Conservation (phyloP, 176 grass and related monocot genomes). For the Musa acuminata region DNA sequence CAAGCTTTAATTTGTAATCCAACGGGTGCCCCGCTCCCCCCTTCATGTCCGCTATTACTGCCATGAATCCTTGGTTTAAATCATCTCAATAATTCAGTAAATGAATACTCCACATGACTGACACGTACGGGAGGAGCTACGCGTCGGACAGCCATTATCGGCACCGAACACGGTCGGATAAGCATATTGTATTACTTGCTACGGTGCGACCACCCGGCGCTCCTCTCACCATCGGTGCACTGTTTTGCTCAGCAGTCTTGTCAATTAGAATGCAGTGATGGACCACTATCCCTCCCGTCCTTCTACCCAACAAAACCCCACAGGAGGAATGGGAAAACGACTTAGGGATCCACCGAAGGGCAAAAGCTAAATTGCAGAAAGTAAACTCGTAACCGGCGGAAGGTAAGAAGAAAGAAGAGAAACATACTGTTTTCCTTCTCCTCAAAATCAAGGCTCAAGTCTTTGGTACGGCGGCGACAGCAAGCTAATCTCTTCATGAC, state of each 20-base stretch:
- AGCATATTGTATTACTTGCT: too few relatives aligned
- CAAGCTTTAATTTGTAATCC: too few relatives aligned
- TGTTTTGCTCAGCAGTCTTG: background rate
- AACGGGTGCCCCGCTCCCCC: too few relatives aligned
- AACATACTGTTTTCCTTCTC: slow-evolving; percentile 60
- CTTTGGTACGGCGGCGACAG: slow-evolving; percentile 87
- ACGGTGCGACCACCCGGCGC: too few relatives aligned
- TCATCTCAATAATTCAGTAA: too few relatives aligned
- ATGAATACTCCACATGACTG: too few relatives aligned
- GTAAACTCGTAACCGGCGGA: background rate
- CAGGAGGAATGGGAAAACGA: background rate
- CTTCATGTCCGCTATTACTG: too few relatives aligned
- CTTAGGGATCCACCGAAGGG: background rate
- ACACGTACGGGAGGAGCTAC: too few relatives aligned
- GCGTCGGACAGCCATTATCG: too few relatives aligned
- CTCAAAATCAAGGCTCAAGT: slow-evolving; percentile 91
- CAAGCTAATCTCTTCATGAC: slow-evolving; percentile 72
- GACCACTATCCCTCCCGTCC: background rate
- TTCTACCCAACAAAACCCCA: background rate
- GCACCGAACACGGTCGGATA: too few relatives aligned
- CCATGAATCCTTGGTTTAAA: background rate
- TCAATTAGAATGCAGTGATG: background rate
- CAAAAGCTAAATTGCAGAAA: background rate
- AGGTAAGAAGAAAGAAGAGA: background rate
- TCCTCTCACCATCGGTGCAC: background rate